phyloP scores from a whole-genome alignment of 2,329 filamentous ascomycete genomes.

The Arthroderma sp. region DNA sequence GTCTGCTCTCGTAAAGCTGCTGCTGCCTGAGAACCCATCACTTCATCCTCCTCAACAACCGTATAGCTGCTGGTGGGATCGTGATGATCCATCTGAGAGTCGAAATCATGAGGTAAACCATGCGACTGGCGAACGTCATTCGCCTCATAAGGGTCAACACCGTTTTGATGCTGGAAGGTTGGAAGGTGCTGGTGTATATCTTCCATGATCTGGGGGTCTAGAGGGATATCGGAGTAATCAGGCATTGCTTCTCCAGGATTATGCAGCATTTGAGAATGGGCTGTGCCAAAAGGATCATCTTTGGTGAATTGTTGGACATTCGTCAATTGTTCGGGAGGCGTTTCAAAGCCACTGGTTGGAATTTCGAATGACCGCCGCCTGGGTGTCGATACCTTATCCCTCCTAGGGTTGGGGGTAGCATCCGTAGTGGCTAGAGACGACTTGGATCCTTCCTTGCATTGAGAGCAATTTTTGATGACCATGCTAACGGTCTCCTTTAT shows the following conservation, averaged over 20 bases:
- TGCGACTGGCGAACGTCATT: slow-evolving; percentile 15
- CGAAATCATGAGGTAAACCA: slow-evolving; percentile 23
- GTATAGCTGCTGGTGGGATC: slow-evolving; percentile 25
- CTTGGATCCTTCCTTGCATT: slow-evolving; percentile 73
- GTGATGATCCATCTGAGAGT: slow-evolving; percentile 23
- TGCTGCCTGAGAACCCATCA: slow-evolving; percentile 21
- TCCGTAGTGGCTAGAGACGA: slow-evolving; percentile 23
- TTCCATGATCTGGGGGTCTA: slow-evolving; percentile 50
- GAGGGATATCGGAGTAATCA: slow-evolving; percentile 38
- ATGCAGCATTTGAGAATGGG: slow-evolving; percentile 21
- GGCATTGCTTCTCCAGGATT: slow-evolving; percentile 26
- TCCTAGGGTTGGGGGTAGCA: slow-evolving; percentile 10
- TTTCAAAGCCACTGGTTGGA: slow-evolving; percentile 8
- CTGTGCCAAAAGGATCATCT: slow-evolving; percentile 21
- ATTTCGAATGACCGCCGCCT: slow-evolving; percentile 6
- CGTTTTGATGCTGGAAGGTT: slow-evolving; percentile 26
- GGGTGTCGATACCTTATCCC: slow-evolving; percentile 9
- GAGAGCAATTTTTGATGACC: slow-evolving; percentile 79
- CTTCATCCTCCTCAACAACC: slow-evolving; percentile 28
- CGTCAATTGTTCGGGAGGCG: slow-evolving; percentile 9
- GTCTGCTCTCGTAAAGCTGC: slow-evolving; percentile 24
- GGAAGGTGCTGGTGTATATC: slow-evolving; percentile 34
- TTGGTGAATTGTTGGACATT: slow-evolving; percentile 11
- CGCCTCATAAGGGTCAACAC: slow-evolving; percentile 24
- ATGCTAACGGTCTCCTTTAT: slow-evolving; percentile 96